phyloP scores from a whole-genome alignment of 768 basidiomycete genomes.

The Cystofilobasidium macerans region DNA sequence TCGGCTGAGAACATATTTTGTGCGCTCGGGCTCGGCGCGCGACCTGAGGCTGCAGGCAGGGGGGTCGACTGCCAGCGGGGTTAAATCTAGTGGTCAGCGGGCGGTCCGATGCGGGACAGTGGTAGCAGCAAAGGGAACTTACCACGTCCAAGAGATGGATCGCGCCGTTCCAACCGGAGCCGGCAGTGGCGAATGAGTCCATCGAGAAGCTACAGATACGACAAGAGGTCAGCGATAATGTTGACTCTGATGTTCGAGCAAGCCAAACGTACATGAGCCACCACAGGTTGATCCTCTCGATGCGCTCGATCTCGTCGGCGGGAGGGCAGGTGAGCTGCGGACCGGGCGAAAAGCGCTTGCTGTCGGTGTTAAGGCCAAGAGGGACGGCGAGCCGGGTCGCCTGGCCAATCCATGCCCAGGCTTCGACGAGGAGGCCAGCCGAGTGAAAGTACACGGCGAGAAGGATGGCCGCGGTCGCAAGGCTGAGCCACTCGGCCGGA shows the following conservation, averaged over 20 bases:
- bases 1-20: slow-evolving; percentile 1
- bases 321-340: neutral
- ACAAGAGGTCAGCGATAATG: neutral
- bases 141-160: neutral
- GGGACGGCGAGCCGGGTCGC: slow-evolving; percentile 9
- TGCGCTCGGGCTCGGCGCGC: neutral
- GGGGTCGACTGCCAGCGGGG: neutral
- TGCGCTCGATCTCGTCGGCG: slow-evolving; percentile 8
- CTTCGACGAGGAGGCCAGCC: neutral
- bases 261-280: slow-evolving; percentile 7
- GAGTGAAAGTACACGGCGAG: neutral
- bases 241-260: neutral
- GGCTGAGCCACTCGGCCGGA: neutral
- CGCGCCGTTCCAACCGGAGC: neutral
- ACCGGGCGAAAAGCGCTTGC: neutral
- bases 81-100: neutral
- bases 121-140: neutral
- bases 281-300: slow-evolving; percentile 1
- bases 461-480: neutral
- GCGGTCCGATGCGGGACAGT: too few species aligned
- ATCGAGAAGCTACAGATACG: neutral
- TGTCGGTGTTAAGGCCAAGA: slow-evolving; percentile 8
- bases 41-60: neutral
- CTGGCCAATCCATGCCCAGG: slow-evolving; percentile 15
- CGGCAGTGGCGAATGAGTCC: slow-evolving; percentile 10